These are phyloP conservation scores for Dipteronia sinensis DNA, from an alignment of 345 rosid genomes.

Conservation along the genomic window DNA sequence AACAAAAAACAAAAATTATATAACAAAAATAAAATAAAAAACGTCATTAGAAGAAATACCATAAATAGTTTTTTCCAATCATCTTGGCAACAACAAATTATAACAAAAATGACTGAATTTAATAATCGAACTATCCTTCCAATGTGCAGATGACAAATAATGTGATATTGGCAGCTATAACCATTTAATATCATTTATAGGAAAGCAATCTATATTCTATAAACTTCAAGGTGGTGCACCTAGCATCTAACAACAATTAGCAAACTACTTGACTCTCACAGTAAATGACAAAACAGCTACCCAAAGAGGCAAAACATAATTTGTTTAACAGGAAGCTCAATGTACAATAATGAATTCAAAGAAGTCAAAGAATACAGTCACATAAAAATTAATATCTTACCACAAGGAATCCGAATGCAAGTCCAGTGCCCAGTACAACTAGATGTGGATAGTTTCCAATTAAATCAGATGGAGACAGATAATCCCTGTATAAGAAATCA, in stretches of 20 bases:
- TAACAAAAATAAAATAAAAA: neutral
- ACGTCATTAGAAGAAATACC: neutral
- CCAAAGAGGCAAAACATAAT: neutral
- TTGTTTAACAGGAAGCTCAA: neutral
- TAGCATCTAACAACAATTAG: neutral
- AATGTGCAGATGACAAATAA: neutral
- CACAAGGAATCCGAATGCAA: constrained; percentile 99
- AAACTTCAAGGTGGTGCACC: neutral
- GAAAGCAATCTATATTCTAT: neutral
- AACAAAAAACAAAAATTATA: neutral
- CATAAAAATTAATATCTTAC: constrained; percentile 41
- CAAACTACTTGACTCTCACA: neutral
- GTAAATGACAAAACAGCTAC: neutral
- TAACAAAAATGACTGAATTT: neutral
- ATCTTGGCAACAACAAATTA: neutral
- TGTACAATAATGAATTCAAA: constrained; percentile 4
- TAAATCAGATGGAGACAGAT: constrained; percentile 78
- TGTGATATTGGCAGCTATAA: neutral
- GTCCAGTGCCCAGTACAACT: constrained; percentile 90
- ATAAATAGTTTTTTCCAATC: neutral
- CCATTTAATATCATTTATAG: neutral
- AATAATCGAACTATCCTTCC: neutral
- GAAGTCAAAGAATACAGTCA: constrained; percentile 3
- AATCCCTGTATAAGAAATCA: constrained; percentile 54
- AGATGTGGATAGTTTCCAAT: constrained; percentile 85